Percentiles rank a stretch among this genome's conserved stretches.
Conservation (phyloP, 805 yeast species). For the Candida boidinii region DNA sequence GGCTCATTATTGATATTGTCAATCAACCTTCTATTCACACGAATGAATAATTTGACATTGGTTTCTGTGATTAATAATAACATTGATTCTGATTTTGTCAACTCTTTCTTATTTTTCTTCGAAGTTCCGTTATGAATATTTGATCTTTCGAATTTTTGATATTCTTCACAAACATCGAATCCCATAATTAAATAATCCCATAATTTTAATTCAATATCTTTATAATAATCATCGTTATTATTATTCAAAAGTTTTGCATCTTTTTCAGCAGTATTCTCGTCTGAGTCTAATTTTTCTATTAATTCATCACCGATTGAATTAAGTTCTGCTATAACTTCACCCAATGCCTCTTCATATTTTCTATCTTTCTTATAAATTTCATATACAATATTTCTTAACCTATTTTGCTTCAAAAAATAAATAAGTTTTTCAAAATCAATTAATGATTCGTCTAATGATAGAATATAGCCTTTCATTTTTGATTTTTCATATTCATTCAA, state of each 20-base stretch:
- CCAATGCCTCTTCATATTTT: slow-evolving; percentile 24
- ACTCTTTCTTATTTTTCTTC: slow-evolving; percentile 5
- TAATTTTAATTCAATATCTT: slow-evolving; percentile 19
- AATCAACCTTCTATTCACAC: slow-evolving; percentile 13
- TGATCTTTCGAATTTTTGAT: no score
- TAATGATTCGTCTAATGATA: slow-evolving; percentile 5
- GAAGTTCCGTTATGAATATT: no score
- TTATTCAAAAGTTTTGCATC: no score
- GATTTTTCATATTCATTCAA: slow-evolving; percentile 15
- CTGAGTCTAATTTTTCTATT: slow-evolving; percentile 3
- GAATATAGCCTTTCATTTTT: slow-evolving; percentile 10
- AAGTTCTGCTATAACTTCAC: slow-evolving; percentile 14
- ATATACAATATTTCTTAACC: slow-evolving; percentile 25
- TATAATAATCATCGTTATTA: slow-evolving; percentile 5
- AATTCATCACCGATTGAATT: slow-evolving; percentile 12
- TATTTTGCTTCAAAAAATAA: slow-evolving; percentile 14
- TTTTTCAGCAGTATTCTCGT: no score
- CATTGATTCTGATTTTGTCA: slow-evolving; percentile 26
- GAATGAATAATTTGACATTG: slow-evolving; percentile 26
- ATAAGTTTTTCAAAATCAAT: slow-evolving; percentile 9
- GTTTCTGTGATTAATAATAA: slow-evolving; percentile 32
- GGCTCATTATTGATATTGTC: slow-evolving; percentile 1
- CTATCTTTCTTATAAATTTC: slow-evolving; percentile 18
- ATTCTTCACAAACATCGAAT: slow-evolving; percentile 24
- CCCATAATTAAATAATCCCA: slow-evolving; percentile 28